Evolutionary conservation across 1,284 basidiomycete genomes (phyloP), one percentile per base, ranked within the genome.

Genomic region (Meira nashicola): DNA sequence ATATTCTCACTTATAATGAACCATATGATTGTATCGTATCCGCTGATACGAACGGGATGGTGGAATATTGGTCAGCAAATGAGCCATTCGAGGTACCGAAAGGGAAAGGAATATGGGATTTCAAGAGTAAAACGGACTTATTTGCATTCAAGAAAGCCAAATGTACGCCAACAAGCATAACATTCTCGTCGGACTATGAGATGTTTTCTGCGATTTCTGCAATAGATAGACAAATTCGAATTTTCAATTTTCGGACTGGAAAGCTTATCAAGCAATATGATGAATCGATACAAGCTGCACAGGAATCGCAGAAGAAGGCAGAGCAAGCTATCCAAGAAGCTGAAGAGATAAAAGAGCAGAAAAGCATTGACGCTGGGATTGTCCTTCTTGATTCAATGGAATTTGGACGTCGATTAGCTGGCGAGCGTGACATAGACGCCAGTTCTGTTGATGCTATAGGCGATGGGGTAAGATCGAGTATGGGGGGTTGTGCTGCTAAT

Each of bases 71-170:
- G 95, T 89, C 90, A 0, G 96, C 92, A 71, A 87, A 86, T 54
- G 82, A 87, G 41, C 93, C 94, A 0, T 86, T 86, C 66, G 85
- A 87, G 57, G 82, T 89, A 4, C 83, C 86, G 0, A 66, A 62
- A 38, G 50, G 59, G 2, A 28, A 40, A 14, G 87, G 87, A 1
- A 79, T 97, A 62, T 99, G 94, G 90, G 83, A 87, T 47, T 92
- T 84, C 82, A 98, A 98, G 79, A 89, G 86, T 47, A 83, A 86
- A 46, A 98, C 95, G 0, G 92, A 97, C 74, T 80, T 98, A 37
- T 98, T 96, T 79, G 93, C 96, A 67, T 99, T 98, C 81, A 97
- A 96, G 82, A 99, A 97, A 84, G 90, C 89, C 41, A 94, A 92
- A 82, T 89, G 90, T 2, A 87, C 86, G 11, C 92, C 94, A 1